phyloP scores from a whole-genome alignment of 768 basidiomycete genomes.

The Pleurotus cornucopiae region DNA sequence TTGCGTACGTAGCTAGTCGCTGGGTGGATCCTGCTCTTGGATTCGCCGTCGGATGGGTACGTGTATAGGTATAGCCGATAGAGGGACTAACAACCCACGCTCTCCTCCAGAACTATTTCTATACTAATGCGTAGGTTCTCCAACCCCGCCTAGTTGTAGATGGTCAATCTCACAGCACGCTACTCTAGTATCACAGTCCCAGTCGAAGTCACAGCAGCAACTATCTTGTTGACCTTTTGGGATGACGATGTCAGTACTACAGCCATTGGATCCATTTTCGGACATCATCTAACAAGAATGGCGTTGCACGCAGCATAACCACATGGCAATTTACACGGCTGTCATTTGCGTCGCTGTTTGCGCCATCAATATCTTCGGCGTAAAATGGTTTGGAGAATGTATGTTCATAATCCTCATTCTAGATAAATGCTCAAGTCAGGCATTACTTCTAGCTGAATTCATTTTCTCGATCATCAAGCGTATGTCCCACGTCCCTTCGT shows the following conservation, averaged over 20 bases:
- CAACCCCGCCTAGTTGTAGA: too few relatives aligned
- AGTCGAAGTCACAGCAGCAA: slow-evolving; percentile 72
- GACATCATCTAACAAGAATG: too few relatives aligned
- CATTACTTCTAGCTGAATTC: slow-evolving; percentile 48
- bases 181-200: slow-evolving; percentile 30
- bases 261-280: neutral
- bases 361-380: slow-evolving; percentile 66
- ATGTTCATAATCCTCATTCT: slow-evolving; percentile 8
- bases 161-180: too few relatives aligned
- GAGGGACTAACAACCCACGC: too few relatives aligned
- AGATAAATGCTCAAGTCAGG: too few relatives aligned
- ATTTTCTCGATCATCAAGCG: slow-evolving; percentile 60
- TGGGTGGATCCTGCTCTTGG: slow-evolving; percentile 60
- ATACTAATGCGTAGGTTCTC: slow-evolving; percentile 31
- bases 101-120: slow-evolving; percentile 28
- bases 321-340: slow-evolving; percentile 54
- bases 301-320: slow-evolving; percentile 29
- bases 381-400: slow-evolving; percentile 33
- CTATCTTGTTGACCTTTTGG: slow-evolving; percentile 72
- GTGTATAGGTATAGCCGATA: slow-evolving; percentile 10
- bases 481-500: slow-evolving; percentile 20
- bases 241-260: slow-evolving; percentile 44
- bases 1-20: slow-evolving; percentile 35
- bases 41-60: slow-evolving; percentile 53
- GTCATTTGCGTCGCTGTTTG: slow-evolving; percentile 55